These are phyloP conservation scores for Aethionema arabicum DNA, from an alignment of 345 rosid genomes.

Conservation along the genomic window DNA sequence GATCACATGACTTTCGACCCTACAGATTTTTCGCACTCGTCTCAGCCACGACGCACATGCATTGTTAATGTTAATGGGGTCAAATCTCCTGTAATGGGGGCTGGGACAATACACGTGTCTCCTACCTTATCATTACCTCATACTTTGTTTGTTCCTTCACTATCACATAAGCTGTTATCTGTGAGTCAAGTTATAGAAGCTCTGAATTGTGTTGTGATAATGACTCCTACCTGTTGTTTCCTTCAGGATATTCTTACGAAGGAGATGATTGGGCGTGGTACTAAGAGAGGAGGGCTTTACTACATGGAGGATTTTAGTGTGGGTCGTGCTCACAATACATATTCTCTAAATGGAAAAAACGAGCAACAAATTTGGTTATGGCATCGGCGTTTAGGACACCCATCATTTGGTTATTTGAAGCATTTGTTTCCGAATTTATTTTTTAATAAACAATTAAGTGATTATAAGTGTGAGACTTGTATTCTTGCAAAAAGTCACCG, in stretches of 20 bases:
- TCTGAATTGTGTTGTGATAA: background rate
- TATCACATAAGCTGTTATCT: background rate
- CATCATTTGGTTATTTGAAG: too few species aligned
- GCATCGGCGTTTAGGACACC: conserved; percentile 1
- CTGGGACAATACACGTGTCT: background rate
- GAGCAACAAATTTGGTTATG: background rate
- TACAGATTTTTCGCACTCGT: background rate
- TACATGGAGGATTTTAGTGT: background rate
- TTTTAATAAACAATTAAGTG: background rate
- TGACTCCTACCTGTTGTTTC: background rate
- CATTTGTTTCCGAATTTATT: background rate
- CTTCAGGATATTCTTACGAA: background rate
- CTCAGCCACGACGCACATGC: background rate
- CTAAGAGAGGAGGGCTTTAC: background rate
- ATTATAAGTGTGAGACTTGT: background rate
- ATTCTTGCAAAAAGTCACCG: background rate
- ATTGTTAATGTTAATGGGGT: background rate
- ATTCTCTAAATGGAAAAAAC: background rate
- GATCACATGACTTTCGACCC: background rate
- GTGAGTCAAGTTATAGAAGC: background rate
- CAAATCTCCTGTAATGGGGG: background rate
- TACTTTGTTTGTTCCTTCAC: background rate
- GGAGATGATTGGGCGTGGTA: background rate
- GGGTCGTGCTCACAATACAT: background rate
- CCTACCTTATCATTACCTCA: background rate